Evolutionary conservation across 805 yeast genomes (phyloP), one percentile per base, ranked within the genome.

Genomic region (Pichia californica): DNA sequence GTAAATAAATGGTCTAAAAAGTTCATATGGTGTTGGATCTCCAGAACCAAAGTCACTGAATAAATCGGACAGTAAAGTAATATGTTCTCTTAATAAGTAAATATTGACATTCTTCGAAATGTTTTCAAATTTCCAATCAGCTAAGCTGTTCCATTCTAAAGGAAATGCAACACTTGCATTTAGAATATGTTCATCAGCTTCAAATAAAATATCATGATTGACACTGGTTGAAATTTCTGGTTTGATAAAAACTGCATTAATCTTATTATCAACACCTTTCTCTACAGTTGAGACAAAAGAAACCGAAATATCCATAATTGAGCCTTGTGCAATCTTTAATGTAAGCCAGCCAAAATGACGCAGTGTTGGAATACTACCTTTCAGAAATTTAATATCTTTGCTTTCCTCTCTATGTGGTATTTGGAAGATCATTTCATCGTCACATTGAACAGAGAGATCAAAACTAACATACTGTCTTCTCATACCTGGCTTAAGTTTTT

Each of bases 311-410:
- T 68, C 55, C 1, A 82, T 54, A 0, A 69, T 68, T 0, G 95
- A 74, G 0, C 73, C 78, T 15, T 68, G 65, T 3, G 69, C 70
- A 33, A 81, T 63, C 47, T 80, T 81, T 16, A 88, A 43, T 54
- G 91, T 97, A 3, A 93, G 48, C 99, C 99, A 93, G 0, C 96
- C 98, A 66, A 83, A 93, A 1, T 95, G 83, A 38, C 93, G 68
- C 2, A 68, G 57, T 15, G 49, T 52, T 4, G 5, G 41, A 3
- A 29, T 15, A 62, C n/a, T 43, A 19, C 10, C 38, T 20, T 33
- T 45, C 10, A 26, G 21, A n/a, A 44, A 28, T 34, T 39, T 35
- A 40, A 51, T 27, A 73, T 87, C 93, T 59, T 89, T 89, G 50
- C 95, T 84, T 28, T 74, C 66, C 58, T 93, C 99, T 45, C 96